These are phyloP conservation scores for Eutrema salsugineum DNA, from an alignment of 441 rosid genomes.

Conservation along the genomic window DNA sequence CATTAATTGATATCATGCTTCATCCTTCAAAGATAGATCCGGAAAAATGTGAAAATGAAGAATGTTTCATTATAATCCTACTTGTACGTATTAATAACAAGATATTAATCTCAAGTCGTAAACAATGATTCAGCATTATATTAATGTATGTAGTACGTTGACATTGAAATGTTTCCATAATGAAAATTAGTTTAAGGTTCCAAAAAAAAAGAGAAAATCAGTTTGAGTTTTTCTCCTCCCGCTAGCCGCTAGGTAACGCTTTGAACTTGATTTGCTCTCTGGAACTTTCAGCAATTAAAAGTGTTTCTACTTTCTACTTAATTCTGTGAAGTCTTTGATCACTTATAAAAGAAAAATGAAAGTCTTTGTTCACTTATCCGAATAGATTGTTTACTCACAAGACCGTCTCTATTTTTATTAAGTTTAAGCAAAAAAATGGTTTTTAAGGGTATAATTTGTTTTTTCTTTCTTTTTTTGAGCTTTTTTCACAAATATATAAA, in stretches of 20 bases:
- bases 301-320: no score
- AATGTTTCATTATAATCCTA: conserved; percentile 15
- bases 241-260: not conserved
- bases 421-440: no score
- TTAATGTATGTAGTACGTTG: not conserved
- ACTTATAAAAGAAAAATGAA: no score
- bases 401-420: no score
- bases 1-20: not conserved
- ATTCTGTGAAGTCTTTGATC: no score
- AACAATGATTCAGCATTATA: not conserved
- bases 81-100: conserved; percentile 4
- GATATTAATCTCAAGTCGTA: conserved; percentile 2
- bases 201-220: no score
- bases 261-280: not conserved
- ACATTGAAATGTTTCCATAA: not conserved
- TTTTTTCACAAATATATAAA: no score
- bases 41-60: conserved; percentile 6
- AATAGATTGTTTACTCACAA: no score
- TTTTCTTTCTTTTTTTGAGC: no score
- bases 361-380: no score
- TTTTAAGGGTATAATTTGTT: no score
- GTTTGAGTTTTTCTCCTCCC: not conserved
- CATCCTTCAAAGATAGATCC: not conserved
- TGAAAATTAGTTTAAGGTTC: not conserved
- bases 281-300: not conserved